Base-by-base conservation (phyloP, 1,284 basidiomycete genomes). In the Rhodofomes roseus region DNA sequence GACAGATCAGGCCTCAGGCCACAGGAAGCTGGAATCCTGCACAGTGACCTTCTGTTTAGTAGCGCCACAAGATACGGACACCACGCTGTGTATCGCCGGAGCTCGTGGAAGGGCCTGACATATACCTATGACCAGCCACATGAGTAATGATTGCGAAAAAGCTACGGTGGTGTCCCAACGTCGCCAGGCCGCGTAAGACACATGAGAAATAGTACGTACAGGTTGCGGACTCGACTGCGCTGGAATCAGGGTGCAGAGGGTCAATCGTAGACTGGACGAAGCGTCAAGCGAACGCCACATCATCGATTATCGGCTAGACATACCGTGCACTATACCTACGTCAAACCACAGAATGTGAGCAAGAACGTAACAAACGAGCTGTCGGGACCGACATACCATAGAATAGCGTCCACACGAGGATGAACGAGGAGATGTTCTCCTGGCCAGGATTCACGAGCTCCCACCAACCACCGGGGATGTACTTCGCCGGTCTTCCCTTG, bases 321-420 rank as follows among this genome's bases (percentile, higher is more conserved):
- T 62, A 70, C 68, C 68, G 61, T 70, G 68, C 57, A 70, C 67
- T 46, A 70, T 66, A 27, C 68, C 68, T 70, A 60, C 54, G 58
- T 5, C 60, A 63, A 63, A 58, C 59, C 55, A 57, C 57, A 48
- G 25, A 44, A 46, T 7, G 14, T 59, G 23, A 36, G 34, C 25
- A 25, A 44, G 12, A 29, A 7, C 14, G 14, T 22, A 16, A 25
- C 22, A 27, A n/a, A 16, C 16, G 46, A 27, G 25, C 11, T 18
- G 12, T 22, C 46, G 46, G 14, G 23, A 18, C 25, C 7, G 12
- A 75, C 87, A 60, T 66, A 92, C 90, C 92, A 73, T 91, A 95
- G 72, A 93, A 90, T 59, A 95, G 77, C 40, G 93, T 96, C 93
- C 93, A 96, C 37, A 90, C 87, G 48, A 95, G 80, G 61, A 96